Evolutionary conservation across 805 yeast genomes (phyloP), one percentile per base, ranked within the genome.

Genomic region (Wickerhamomyces bisporus): DNA sequence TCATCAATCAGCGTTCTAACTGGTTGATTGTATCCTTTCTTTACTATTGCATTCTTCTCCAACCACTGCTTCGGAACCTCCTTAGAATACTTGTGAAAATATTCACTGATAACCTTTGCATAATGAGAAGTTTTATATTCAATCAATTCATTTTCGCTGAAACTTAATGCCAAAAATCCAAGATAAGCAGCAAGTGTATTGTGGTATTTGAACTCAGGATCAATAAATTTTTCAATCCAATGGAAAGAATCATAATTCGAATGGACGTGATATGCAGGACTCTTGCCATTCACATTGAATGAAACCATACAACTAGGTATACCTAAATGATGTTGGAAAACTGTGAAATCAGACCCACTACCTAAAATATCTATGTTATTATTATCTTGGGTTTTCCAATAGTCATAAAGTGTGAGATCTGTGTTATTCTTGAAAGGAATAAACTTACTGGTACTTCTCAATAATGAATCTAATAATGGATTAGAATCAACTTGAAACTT

Each of bases 241-340:
- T 69, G 52, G 31, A 62, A 61, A 4, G 81, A 70, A 50, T 81
- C 87, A 50, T 68, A 79, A 37, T 68, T 67, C 7, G 86, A 79
- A 50, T 77, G 77, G 37, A 64, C 60, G 44, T 77, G 81, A 38
- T 70, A 70, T 3, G 44, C 50, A n/a, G 77, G 64, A 4, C 49
- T 47, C 10, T 44, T 38, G 3, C 58, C 60, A 34, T 62, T 54
- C 30, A 53, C 54, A 4, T 35, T 36, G 48, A 71, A 73, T 8
- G 75, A 73, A 37, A 77, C 55, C 36, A 70, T 69, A 10, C 77
- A 67, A 0, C 83, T 70, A 2, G 89, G 85, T 28, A 82, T 72
- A 6, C 87, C 89, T 45, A 81, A 55, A 52, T 76, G 79, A 49
- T 74, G 73, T 55, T 81, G 85, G 47, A 80, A 79, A 9, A 76